Conservation (phyloP, 129 eudicot genomes). For the Pulicaria dysenterica region DNA sequence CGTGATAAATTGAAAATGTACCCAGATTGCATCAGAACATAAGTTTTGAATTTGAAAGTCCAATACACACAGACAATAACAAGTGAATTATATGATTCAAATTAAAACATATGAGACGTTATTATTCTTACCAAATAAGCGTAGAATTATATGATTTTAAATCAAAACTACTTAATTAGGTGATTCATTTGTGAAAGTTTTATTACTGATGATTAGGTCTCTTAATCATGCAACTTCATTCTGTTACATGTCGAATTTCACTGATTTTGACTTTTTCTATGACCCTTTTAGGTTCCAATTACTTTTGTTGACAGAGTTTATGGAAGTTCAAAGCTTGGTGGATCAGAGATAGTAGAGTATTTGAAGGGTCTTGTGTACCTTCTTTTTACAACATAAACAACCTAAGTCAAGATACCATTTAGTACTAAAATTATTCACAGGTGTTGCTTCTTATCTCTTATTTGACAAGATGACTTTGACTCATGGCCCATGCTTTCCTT, state of each 20-base stretch:
- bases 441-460: neutral
- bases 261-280: slow-evolving; percentile 10
- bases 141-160: neutral
- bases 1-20: too few relatives aligned
- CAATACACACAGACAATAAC: too few relatives aligned
- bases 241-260: neutral
- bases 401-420: neutral
- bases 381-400: slow-evolving; percentile 61
- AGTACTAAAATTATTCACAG: neutral
- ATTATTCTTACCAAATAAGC: too few relatives aligned
- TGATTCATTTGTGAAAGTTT: too few relatives aligned
- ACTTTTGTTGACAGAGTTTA: slow-evolving; percentile 89
- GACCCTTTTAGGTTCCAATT: slow-evolving; percentile 70
- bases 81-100: too few relatives aligned
- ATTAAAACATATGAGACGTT: too few relatives aligned
- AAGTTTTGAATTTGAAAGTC: too few relatives aligned
- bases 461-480: slow-evolving; percentile 1
- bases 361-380: slow-evolving; percentile 82
- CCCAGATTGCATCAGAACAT: too few relatives aligned
- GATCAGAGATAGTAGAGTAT: slow-evolving; percentile 91
- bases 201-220: too few relatives aligned
- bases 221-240: too few relatives aligned
- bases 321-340: slow-evolving; percentile 94
- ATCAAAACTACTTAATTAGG: neutral
- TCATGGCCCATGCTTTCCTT: neutral